Conservation (phyloP, 192 early-diverging fungal genomes). For the Coemansia sp. region DNA sequence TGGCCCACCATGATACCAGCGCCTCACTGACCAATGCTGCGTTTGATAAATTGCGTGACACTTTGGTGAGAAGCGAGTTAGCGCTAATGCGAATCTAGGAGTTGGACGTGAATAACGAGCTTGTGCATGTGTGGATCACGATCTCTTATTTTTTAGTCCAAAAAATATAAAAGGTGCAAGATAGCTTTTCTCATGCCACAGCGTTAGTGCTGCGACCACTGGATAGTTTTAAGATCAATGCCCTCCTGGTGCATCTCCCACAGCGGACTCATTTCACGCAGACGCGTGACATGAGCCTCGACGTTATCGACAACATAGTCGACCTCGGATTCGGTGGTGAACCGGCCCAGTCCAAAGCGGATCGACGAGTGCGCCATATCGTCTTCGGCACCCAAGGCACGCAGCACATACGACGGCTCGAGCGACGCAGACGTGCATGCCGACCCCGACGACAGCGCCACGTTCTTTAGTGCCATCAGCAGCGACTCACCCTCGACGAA, state of each 20-base stretch:
- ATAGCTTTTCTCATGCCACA: background rate
- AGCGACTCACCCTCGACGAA: slow-evolving; percentile 98
- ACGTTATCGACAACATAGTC: slow-evolving; percentile 86
- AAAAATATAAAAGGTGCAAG: no score
- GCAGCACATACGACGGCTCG: slow-evolving; percentile 95
- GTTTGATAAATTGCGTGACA: slow-evolving; percentile 21
- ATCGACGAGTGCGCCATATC: slow-evolving; percentile 95
- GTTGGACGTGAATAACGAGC: slow-evolving; percentile 29
- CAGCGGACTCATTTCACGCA: slow-evolving; percentile 94
- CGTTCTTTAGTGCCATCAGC: slow-evolving; percentile 96
- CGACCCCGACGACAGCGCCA: slow-evolving; percentile 91
- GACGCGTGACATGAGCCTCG: slow-evolving; percentile 73
- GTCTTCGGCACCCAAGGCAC: slow-evolving; percentile 94
- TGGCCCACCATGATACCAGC: slow-evolving; percentile 13
- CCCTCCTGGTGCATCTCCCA: slow-evolving; percentile 99
- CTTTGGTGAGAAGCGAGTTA: slow-evolving; percentile 32
- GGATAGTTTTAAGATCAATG: slow-evolving; percentile 85
- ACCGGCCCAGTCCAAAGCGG: slow-evolving; percentile 94
- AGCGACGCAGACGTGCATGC: slow-evolving; percentile 96
- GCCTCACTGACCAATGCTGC: slow-evolving; percentile 10
- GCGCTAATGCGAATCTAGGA: slow-evolving; percentile 22
- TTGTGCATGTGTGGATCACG: background rate
- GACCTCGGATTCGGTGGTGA: slow-evolving; percentile 93
- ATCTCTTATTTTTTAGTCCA: no score
- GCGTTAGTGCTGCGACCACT: slow-evolving; percentile 85